Evolutionary conservation across 1,284 basidiomycete species (phyloP), one percentile per base, ranked within the genome.

Genomic region (Ustilago trichophora): DNA sequence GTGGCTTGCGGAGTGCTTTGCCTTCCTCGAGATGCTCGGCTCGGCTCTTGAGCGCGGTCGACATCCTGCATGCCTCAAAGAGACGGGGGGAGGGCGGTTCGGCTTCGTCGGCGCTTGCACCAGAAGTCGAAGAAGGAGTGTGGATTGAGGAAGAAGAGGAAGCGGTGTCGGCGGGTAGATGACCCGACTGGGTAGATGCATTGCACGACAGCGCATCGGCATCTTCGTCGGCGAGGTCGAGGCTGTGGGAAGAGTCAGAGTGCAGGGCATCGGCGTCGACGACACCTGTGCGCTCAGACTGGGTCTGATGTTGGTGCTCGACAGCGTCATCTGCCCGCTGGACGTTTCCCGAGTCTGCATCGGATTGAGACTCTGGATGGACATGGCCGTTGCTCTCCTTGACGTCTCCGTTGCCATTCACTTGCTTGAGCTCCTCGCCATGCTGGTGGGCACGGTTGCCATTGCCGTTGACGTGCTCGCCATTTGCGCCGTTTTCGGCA

Each of bases 261-360:
- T 35, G 33, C 45, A 31, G 47, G 57, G 53, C 62, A 60, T 70
- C 60, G 42, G 60, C 62, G 41, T 70, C 67, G 46, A 60, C 53
- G 22, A 31, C 24, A 33, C 35, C 27, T n/a, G n/a, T n/a, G n/a
- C n/a, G n/a, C n/a, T n/a, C n/a, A n/a, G n/a, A n/a, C n/a, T n/a
- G n/a, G n/a, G n/a, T n/a, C n/a, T n/a, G n/a, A 9, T 24, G 12
- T 26, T 32, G 31, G 15, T 33, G 40, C 35, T 59, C 55, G 45
- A 58, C 36, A 16, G 47, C 58, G 37, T 69, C 68, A 71, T 66
- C 57, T 71, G 68, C 68, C 68, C 68, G 53, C 62, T 43, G 49
- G 49, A 57, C 68, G 55, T 71, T 71, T 71, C 68, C 68, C 68
- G 62, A 70, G 25, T 49, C 48, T 10, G 34, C 26, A n/a, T n/a